phyloP scores from a whole-genome alignment of 441 rosid genomes.

The Viola pubescens region DNA sequence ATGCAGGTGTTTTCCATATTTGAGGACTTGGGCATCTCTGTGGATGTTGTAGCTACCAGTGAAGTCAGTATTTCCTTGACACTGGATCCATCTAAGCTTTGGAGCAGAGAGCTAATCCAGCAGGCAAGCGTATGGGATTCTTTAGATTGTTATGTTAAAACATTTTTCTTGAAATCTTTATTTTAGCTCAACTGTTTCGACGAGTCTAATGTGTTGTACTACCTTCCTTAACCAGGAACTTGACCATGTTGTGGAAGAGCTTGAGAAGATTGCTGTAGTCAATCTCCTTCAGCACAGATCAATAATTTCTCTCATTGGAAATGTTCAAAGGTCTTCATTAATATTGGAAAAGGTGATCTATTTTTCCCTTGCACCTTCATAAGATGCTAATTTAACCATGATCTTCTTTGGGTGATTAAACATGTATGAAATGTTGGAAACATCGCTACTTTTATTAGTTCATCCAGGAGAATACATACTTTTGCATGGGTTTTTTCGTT shows the following conservation, averaged over 20 bases:
- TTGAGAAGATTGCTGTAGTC: conserved; percentile 86
- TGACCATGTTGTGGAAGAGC: conserved; percentile 87
- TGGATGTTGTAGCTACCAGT: conserved; percentile 96
- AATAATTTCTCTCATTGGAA: conserved; percentile 89
- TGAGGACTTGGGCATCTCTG: conserved; percentile 90
- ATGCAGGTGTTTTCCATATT: conserved; percentile 79
- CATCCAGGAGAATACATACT: no score
- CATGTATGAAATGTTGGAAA: background rate
- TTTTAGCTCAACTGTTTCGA: conserved; percentile 1
- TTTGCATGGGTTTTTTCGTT: no score
- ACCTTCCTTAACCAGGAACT: conserved; percentile 52
- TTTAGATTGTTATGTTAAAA: background rate
- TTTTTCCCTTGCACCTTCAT: background rate
- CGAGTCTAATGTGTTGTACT: background rate
- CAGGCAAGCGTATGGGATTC: conserved; percentile 52
- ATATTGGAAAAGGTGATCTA: conserved; percentile 78
- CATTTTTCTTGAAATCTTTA: background rate
- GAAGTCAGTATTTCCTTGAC: conserved; percentile 97
- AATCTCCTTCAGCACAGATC: conserved; percentile 84
- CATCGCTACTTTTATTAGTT: background rate
- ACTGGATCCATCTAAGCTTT: conserved; percentile 84
- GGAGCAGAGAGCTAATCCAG: conserved; percentile 91
- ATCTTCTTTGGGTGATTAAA: background rate
- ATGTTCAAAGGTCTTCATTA: conserved; percentile 83
- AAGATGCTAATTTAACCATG: background rate